Base-by-base conservation (phyloP, 1,284 basidiomycete species). In the Jaminaea rosea region DNA sequence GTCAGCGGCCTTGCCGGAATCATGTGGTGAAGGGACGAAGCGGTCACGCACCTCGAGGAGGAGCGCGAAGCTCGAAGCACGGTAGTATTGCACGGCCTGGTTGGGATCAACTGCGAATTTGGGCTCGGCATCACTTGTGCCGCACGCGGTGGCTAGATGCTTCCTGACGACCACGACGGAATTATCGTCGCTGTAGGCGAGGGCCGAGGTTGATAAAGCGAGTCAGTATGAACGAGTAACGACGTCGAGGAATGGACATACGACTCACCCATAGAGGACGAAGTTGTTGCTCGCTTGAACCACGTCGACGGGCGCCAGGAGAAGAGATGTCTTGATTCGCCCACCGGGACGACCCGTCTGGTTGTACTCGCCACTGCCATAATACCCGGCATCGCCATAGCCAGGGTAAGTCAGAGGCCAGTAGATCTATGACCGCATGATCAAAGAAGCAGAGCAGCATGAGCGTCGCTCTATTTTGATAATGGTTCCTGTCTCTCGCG, bases 21-120 rank as follows among this genome's bases (percentile, higher is more conserved):
- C n/a, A n/a, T n/a, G n/a, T n/a, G n/a, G n/a, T n/a, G n/a, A n/a
- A n/a, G n/a, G n/a, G n/a, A n/a, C n/a, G n/a, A n/a, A n/a, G n/a
- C n/a, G n/a, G n/a, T n/a, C n/a, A n/a, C n/a, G n/a, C n/a, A n/a
- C n/a, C 9, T 47, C 24, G 6, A 52, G 32, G 13, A 46, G 13
- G 34, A 52, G 42, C 9, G 50, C 50, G 27, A 52, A 52, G 26
- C 15, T 19, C 13, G 17, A 21, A 13, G 31, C 50, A 28, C 50
- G 44, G 29, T 52, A 52, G 44, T 52, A 52, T 19, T 46, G 44
- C 23, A 52, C 56, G 9, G 39, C 28, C 26, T 47, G 37, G 36
- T 47, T 58, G 44, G 56, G 56, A 36, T 53, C 50, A 24, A 52
- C 53, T 1, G 50, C 58, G 32, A 58, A 60, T 26, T 60, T 50